Percentiles rank a stretch among this genome's conserved stretches.
Evolutionary conservation across 2,329 filamentous ascomycete species (phyloP).

Genomic region (Talaromyces piceae): DNA sequence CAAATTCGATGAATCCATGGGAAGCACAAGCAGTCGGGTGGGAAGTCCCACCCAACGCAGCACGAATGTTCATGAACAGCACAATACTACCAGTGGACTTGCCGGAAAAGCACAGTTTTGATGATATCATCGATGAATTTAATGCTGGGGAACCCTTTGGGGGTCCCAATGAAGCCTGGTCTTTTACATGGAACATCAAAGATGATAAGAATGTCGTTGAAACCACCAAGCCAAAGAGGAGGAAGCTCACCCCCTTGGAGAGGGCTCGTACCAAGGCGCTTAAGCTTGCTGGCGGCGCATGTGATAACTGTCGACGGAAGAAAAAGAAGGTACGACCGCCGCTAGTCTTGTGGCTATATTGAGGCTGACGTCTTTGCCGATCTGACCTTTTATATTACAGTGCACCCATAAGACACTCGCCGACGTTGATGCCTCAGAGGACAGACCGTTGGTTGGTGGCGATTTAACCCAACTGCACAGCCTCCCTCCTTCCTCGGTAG

Average conservation of each 20-base stretch:
- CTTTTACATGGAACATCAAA: neutral
- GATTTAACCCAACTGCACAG: neutral
- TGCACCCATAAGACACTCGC: neutral
- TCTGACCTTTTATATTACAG: neutral
- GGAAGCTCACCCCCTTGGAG: neutral
- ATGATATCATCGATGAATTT: neutral
- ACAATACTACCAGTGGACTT: neutral
- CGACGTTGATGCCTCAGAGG: neutral
- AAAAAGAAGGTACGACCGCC: conserved; percentile 8
- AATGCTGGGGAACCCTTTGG: neutral
- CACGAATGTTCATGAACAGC: neutral
- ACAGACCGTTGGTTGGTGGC: neutral
- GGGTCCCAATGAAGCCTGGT: neutral
- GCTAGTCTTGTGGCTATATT: no score
- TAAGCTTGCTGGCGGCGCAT: conserved; percentile 4
- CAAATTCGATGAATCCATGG: neutral
- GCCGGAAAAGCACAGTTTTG: neutral
- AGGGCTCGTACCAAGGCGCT: neutral
- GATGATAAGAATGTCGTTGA: neutral
- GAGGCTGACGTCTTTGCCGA: neutral
- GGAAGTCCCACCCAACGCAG: neutral
- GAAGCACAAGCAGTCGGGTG: neutral
- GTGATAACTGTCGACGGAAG: neutral
- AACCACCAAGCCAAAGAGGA: neutral
- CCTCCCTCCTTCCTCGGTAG: neutral